A percentile compares a stretch with the other conserved stretches of the same genome.
phyloP scores from a whole-genome alignment of 1,139 yeast genomes.

The Taphrina wiesneri region DNA sequence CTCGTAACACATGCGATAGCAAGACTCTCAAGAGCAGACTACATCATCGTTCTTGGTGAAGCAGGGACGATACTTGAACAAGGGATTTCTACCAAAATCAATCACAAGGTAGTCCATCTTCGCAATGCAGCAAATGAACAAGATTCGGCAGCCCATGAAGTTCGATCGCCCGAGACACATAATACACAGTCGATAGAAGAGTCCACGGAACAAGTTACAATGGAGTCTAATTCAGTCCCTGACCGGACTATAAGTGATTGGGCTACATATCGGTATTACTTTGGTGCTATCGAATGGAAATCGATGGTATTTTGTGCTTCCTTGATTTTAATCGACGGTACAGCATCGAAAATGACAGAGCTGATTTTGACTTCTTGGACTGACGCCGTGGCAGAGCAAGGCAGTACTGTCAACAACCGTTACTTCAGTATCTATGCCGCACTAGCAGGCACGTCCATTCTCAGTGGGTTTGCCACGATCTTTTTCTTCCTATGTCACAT shows the following conservation, averaged over 20 bases:
- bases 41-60: slow-evolving; percentile 49
- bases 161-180: too few relatives aligned
- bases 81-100: too few relatives aligned
- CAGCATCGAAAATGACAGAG: neutral
- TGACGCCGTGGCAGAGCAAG: neutral
- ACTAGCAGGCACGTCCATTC: too few relatives aligned
- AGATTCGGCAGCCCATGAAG: neutral
- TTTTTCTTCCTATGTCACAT: neutral
- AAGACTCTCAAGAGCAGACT: slow-evolving; percentile 58
- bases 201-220: too few relatives aligned
- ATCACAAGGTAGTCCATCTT: slow-evolving; percentile 44
- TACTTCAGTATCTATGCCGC: neutral
- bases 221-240: too few relatives aligned
- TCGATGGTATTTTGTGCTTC: neutral
- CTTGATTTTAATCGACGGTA: neutral
- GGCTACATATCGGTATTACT: too few relatives aligned
- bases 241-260: too few relatives aligned
- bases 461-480: neutral
- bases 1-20: slow-evolving; percentile 52
- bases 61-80: slow-evolving; percentile 49
- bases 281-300: too few relatives aligned
- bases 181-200: too few relatives aligned
- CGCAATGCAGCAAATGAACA: slow-evolving; percentile 44
- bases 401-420: neutral
- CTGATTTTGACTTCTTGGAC: neutral